Evolutionary conservation across 441 rosid species (phyloP).

Genomic region (Croton setiger): DNA sequence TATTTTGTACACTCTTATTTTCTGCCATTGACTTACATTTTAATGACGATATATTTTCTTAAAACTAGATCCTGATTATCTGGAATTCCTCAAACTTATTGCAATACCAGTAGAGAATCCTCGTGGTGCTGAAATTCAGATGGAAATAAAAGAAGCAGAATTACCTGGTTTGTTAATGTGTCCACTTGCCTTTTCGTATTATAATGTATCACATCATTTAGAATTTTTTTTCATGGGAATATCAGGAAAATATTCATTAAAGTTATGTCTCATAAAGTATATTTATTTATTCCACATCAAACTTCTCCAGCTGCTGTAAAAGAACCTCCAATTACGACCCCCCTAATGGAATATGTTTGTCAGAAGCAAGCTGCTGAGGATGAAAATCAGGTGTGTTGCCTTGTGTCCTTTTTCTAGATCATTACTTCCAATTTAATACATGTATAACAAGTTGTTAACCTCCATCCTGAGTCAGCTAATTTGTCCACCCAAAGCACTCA

Average conservation of each 20-base stretch:
- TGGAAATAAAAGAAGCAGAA: constrained; percentile 75
- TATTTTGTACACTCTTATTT: background rate
- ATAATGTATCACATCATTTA: background rate
- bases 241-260: background rate
- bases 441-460: no score
- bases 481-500: no score
- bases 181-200: background rate
- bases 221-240: background rate
- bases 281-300: constrained; percentile 9
- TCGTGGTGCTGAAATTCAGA: constrained; percentile 62
- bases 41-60: constrained; percentile 11
- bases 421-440: no score
- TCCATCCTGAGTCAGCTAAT: no score
- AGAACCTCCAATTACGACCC: constrained; percentile 53
- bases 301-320: constrained; percentile 38
- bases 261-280: background rate
- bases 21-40: background rate
- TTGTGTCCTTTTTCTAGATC: background rate
- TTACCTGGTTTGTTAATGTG: constrained; percentile 43
- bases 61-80: constrained; percentile 67
- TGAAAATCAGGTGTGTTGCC: constrained; percentile 44
- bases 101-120: constrained; percentile 69
- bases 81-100: constrained; percentile 70
- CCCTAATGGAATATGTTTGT: constrained; percentile 82
- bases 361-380: constrained; percentile 57